A percentile compares a stretch with the other conserved stretches of the same genome.
Conservation (phyloP, 2,329 filamentous ascomycete genomes). For the Grosmannia huntii region DNA sequence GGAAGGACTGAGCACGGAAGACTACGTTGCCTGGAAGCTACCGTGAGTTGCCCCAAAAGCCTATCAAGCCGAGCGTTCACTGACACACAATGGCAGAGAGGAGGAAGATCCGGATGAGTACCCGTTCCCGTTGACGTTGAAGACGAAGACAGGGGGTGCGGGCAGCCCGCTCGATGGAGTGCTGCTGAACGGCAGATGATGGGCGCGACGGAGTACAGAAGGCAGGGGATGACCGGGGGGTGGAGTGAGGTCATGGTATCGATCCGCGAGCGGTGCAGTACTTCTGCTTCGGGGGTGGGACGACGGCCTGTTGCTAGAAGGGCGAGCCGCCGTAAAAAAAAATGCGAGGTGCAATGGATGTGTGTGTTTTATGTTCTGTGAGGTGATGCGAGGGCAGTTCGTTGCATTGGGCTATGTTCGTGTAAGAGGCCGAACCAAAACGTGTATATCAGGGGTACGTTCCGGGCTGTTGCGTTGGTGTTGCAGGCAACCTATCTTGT, state of each 20-base stretch:
- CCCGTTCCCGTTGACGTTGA: conserved; percentile 45
- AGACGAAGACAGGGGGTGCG: conserved; percentile 33
- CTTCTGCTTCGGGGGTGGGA: no score
- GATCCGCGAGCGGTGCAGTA: no score
- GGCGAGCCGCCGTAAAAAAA: no score
- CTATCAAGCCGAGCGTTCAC: neutral
- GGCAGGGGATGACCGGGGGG: neutral
- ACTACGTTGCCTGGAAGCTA: conserved; percentile 96
- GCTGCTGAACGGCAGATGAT: neutral
- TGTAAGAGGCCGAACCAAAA: neutral
- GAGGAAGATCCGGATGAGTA: conserved; percentile 81
- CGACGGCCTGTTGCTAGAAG: no score
- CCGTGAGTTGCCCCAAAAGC: conserved; percentile 54
- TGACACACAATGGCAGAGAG: conserved; percentile 42
- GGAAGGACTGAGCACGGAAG: conserved; percentile 87
- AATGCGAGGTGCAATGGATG: no score
- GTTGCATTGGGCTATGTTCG: neutral
- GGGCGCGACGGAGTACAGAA: neutral
- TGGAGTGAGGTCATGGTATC: no score
- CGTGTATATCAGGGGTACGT: no score
- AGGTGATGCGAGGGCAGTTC: no score
- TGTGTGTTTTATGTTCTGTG: no score
- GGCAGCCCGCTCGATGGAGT: conserved; percentile 26
- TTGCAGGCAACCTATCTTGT: no score
- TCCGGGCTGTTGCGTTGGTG: no score